Base-by-base conservation (phyloP, 2,329 filamentous ascomycete genomes). In the Colletotrichum paranaense region DNA sequence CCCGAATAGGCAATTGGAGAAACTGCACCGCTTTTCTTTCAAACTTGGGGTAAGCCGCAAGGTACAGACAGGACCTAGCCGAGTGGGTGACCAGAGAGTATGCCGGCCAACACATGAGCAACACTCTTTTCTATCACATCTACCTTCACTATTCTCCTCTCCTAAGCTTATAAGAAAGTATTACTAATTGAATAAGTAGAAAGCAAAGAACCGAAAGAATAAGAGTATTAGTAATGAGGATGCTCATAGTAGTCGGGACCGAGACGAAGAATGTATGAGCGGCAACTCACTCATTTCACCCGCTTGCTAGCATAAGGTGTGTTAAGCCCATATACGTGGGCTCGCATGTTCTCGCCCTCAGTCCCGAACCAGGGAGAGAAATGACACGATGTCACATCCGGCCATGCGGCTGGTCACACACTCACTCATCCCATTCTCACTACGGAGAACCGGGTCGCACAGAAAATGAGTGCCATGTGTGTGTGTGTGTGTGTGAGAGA, bases 401-500 rank as follows among this genome's bases (percentile, higher is more conserved):
- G 55, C 60, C 59, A 70, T 73, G 55, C 70, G 70, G 55, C 70
- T 73, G 55, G 67, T 55, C 70, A 70, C 59, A 62, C 59, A 63
- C 60, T 30, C 55, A 16, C 22, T 28, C 59, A 32, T 19, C 16
- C 14, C 6, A 9, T 35, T 22, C 57, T 35, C 56, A 26, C 16
- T 38, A 42, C 68, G 65, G 64, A 72, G 58, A 30, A 72, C 52
- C 58, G 53, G 69, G 64, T 49, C 42, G 19, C 42, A 49, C 19
- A 49, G 19, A n/a, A 49, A 11, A 49, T 11, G 8, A 8, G 42
- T 49, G 42, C 42, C 42, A 49, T 49, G 42, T 49, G 16, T 38
- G 35, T 32, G 8, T 30, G 24, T 16, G 16, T 19, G 38, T 46
- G 16, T 7, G 38, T 1, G 32, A 1, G 32, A 11, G 32, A 35